Evolutionary conservation across 78 protist genomes (phyloP).

Genomic region (Pelomyxa schiedti): DNA sequence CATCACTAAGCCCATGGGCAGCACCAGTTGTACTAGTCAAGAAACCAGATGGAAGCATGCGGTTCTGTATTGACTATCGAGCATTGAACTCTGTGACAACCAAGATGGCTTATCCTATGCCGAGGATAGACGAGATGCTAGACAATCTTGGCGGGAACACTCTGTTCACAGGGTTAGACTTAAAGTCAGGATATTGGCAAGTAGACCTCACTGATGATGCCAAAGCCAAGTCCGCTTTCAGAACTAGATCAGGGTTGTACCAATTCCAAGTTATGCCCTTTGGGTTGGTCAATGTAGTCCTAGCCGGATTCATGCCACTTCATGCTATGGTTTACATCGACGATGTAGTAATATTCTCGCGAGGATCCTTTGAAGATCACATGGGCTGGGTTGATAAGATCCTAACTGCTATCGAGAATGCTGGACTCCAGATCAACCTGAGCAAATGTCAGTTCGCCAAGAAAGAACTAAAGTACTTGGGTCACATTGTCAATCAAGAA

Average conservation of each 20-base stretch:
- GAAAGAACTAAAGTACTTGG: not conserved
- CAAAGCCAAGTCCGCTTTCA: not conserved
- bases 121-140: no score
- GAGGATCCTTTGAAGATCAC: not conserved
- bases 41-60: not conserved
- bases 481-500: not conserved
- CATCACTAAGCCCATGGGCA: not conserved
- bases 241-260: not conserved
- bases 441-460: not conserved
- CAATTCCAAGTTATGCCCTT: not conserved
- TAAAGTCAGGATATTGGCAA: not conserved
- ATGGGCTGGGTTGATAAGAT: no score
- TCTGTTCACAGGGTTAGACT: not conserved
- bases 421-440: not conserved
- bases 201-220: not conserved
- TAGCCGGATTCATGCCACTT: not conserved
- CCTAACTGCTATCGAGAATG: not conserved
- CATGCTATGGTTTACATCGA: not conserved
- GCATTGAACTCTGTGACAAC: not conserved
- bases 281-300: not conserved
- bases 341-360: not conserved
- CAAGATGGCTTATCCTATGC: not conserved
- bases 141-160: not conserved
- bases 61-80: no score
- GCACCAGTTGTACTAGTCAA: not conserved